These are phyloP conservation scores for Colletotrichum cuscutae DNA, from an alignment of 2,329 filamentous ascomycete genomes.

Conservation along the genomic window DNA sequence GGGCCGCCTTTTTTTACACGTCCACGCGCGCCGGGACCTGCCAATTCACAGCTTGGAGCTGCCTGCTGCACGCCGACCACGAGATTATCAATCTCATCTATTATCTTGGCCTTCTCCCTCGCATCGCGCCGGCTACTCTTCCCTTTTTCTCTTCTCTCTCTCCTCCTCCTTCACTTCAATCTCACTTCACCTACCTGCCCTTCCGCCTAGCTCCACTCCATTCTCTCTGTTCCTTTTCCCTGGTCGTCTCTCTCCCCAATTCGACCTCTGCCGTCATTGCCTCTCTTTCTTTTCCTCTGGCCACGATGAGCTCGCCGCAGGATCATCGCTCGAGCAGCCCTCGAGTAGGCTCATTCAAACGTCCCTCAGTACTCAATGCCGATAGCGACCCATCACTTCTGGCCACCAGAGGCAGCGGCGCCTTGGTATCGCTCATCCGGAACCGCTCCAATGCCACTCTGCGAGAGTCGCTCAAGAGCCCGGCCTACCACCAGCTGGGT, in stretches of 20 bases:
- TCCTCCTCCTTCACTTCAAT: not conserved
- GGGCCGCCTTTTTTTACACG: not conserved
- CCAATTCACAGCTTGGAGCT: conserved; percentile 4
- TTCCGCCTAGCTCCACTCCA: not conserved
- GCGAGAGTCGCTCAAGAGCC: conserved; percentile 34
- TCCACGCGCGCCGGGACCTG: not conserved
- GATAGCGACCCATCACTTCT: conserved; percentile 65
- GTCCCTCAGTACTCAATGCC: conserved; percentile 43
- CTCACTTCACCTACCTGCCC: not conserved
- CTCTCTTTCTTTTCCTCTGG: not conserved
- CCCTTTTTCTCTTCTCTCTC: not conserved
- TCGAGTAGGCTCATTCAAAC: conserved; percentile 36
- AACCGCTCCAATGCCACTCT: conserved; percentile 56
- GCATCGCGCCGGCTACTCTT: conserved; percentile 13
- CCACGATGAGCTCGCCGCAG: conserved; percentile 32
- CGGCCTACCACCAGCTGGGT: conserved; percentile 36
- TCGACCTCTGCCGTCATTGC: not conserved
- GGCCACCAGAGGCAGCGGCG: conserved; percentile 47
- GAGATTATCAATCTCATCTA: conserved; percentile 34
- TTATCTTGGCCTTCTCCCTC: conserved; percentile 30
- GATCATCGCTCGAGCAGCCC: conserved; percentile 28
- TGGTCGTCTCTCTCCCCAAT: not conserved
- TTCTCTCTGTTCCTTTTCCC: not conserved
- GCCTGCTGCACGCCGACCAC: not conserved
- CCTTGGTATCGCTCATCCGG: conserved; percentile 48